A percentile compares a stretch with the other conserved stretches of the same genome.
These are phyloP conservation scores for Claviceps paspali DNA, from an alignment of 2,329 filamentous ascomycete genomes.

Conservation along the genomic window DNA sequence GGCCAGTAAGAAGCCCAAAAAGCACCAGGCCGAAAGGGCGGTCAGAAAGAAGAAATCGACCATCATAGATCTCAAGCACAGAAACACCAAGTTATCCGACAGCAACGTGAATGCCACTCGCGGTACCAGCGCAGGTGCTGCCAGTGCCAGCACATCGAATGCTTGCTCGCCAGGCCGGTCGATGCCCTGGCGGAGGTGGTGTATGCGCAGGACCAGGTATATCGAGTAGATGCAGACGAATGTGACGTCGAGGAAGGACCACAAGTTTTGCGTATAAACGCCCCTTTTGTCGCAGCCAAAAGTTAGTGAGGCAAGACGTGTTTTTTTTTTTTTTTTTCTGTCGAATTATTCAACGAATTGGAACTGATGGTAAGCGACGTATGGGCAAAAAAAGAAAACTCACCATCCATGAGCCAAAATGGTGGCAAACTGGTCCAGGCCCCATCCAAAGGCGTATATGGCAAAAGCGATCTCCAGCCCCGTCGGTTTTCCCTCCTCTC, in stretches of 20 bases:
- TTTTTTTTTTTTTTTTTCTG: no score
- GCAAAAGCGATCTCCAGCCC: constrained; percentile 50
- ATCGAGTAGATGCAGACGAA: constrained; percentile 57
- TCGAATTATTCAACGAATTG: no score
- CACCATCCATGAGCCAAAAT: constrained; percentile 58
- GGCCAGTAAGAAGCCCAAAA: constrained; percentile 65
- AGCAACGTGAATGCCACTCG: constrained; percentile 70
- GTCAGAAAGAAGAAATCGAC: constrained; percentile 69
- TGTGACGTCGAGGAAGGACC: constrained; percentile 72
- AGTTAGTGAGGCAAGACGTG: no score
- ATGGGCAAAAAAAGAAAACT: constrained; percentile 7
- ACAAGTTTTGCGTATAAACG: constrained; percentile 76
- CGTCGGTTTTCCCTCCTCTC: constrained; percentile 42
- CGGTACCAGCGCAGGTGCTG: constrained; percentile 61
- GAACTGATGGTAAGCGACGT: no score
- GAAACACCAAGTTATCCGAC: constrained; percentile 71
- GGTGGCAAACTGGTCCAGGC: constrained; percentile 61
- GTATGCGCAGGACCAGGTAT: constrained; percentile 54
- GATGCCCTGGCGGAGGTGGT: constrained; percentile 39
- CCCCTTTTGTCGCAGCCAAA: constrained; percentile 30
- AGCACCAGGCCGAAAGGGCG: constrained; percentile 65
- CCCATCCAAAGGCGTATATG: constrained; percentile 65
- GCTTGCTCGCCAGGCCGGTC: constrained; percentile 45
- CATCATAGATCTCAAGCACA: constrained; percentile 73
- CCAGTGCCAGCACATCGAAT: constrained; percentile 65